These are phyloP conservation scores for Podaxis rugospora DNA, from an alignment of 768 basidiomycete genomes.

Conservation along the genomic window DNA sequence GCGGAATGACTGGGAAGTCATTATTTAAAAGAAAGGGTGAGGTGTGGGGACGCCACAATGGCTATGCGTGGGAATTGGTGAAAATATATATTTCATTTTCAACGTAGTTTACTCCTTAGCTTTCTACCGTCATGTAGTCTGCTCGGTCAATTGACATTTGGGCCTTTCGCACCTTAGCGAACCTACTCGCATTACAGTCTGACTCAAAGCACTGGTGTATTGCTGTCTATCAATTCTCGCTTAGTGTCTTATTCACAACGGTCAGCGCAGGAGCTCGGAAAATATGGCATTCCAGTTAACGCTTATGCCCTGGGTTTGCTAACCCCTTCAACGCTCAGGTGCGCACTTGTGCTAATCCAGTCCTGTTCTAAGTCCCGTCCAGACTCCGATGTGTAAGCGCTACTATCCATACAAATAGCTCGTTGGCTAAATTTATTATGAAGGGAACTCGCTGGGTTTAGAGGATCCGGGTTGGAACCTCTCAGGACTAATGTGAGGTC, in stretches of 20 bases:
- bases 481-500: background rate
- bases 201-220: constrained; percentile 34
- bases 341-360: background rate
- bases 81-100: too few species aligned
- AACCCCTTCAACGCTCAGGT: background rate
- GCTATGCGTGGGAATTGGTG: too few species aligned
- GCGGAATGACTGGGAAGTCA: too few species aligned
- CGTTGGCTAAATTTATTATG: background rate
- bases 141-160: too few species aligned
- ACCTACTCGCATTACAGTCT: too few species aligned
- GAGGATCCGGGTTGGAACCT: background rate
- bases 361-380: background rate
- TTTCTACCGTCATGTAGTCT: too few species aligned
- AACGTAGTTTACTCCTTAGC: too few species aligned
- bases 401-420: background rate
- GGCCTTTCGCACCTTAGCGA: too few species aligned
- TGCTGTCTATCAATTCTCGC: background rate
- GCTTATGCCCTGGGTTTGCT: constrained; percentile 34
- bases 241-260: background rate
- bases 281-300: constrained; percentile 39
- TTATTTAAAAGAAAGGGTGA: too few species aligned
- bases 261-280: constrained; percentile 32
- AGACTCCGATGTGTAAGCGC: constrained; percentile 1
- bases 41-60: too few species aligned
- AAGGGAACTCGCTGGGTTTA: background rate